A percentile compares a stretch with the other conserved stretches of the same genome.
Evolutionary conservation across 73 alveolate species (phyloP).

Genomic region (Paramecium biaurelia): DNA sequence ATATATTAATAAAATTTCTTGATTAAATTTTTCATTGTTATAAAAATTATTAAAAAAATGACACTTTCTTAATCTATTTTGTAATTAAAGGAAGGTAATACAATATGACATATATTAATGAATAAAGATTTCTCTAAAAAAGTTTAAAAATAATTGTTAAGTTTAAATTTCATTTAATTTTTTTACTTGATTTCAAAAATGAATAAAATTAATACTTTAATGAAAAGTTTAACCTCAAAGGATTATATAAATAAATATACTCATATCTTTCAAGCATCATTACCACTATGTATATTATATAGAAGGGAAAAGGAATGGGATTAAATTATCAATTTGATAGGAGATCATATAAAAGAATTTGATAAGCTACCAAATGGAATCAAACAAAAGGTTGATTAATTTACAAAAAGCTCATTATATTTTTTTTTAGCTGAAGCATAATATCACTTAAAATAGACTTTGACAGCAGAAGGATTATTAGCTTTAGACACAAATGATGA

Average conservation of each 20-base stretch:
- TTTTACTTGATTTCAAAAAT: neutral
- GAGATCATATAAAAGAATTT: neutral
- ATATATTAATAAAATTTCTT: too few species aligned
- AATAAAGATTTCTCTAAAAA: neutral
- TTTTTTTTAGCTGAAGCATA: constrained; percentile 27
- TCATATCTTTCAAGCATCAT: neutral
- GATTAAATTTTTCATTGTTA: too few species aligned
- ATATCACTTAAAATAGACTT: neutral
- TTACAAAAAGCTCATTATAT: neutral
- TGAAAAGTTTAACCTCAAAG: neutral
- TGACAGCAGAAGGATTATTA: neutral
- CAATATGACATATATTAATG: neutral
- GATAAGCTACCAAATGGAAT: constrained; percentile 6
- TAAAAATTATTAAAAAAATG: too few species aligned
- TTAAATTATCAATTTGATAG: neutral
- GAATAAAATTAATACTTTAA: neutral
- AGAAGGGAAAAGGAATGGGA: neutral
- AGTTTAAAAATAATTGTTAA: too few species aligned
- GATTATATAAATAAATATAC: neutral
- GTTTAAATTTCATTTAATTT: neutral
- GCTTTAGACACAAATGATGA: neutral
- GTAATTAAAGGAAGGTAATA: neutral
- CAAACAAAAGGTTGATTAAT: constrained; percentile 5
- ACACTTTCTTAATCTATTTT: too few species aligned
- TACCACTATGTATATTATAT: neutral